Conservation (phyloP, 2,329 filamentous ascomycete species). For the Sclerotinia minor region DNA sequence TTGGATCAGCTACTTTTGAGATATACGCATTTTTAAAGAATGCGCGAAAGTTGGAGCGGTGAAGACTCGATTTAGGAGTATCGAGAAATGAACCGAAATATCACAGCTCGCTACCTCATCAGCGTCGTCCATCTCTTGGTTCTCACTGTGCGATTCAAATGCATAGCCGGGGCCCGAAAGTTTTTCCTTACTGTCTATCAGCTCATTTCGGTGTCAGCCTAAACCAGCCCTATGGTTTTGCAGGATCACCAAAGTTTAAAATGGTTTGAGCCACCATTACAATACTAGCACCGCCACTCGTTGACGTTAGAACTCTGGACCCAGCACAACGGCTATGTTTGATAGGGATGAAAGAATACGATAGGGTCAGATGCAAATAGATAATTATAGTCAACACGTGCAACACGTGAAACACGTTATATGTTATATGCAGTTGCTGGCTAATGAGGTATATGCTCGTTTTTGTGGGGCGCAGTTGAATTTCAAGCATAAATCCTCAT, state of each 20-base stretch:
- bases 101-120: not conserved
- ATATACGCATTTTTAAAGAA: not conserved
- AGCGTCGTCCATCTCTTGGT: not conserved
- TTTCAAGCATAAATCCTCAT: constrained; percentile 20
- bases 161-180: not conserved
- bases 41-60: not conserved
- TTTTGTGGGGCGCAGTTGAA: constrained; percentile 11
- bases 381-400: constrained; percentile 1
- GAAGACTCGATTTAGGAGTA: not conserved
- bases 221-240: constrained; percentile 12
- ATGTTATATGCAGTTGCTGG: not conserved
- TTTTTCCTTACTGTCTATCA: not conserved
- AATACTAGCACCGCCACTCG: constrained; percentile 16
- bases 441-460: not conserved
- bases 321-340: not conserved
- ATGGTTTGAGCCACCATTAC: constrained; percentile 20
- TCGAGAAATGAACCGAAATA: not conserved
- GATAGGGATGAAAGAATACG: constrained; percentile 6
- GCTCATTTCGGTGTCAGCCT: not conserved
- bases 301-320: constrained; percentile 5
- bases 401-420: not conserved
- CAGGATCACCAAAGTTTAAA: constrained; percentile 11
- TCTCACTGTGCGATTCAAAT: not conserved
- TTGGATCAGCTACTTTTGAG: not conserved
- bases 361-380: not conserved